phyloP scores from a whole-genome alignment of 768 basidiomycete genomes.

The Suillus cothurnatus region DNA sequence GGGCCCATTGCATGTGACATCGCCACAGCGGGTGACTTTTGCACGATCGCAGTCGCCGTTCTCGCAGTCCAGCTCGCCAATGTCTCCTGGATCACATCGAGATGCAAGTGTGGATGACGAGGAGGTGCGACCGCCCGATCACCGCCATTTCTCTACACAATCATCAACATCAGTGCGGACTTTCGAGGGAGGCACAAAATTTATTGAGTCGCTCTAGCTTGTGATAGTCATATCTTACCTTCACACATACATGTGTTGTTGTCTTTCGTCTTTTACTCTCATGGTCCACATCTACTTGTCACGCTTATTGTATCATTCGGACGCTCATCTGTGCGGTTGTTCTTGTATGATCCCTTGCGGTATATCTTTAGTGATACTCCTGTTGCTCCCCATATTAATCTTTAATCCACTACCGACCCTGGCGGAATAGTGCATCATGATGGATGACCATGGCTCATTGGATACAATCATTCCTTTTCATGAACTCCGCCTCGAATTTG shows the following conservation, averaged over 20 bases:
- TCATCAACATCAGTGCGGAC: slow-evolving; percentile 37
- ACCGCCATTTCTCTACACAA: slow-evolving; percentile 25
- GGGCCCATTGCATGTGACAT: slow-evolving; percentile 12
- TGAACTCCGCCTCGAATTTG: too few relatives aligned
- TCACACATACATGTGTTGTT: not conserved
- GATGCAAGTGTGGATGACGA: slow-evolving; percentile 17
- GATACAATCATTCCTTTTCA: not conserved
- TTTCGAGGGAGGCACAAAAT: slow-evolving; percentile 49
- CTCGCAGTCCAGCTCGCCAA: slow-evolving; percentile 13
- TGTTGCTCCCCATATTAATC: not conserved
- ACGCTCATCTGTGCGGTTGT: not conserved
- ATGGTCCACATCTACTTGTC: not conserved
- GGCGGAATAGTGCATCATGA: not conserved
- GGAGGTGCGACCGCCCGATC: slow-evolving; percentile 12
- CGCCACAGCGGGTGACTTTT: slow-evolving; percentile 12
- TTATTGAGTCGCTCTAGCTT: slow-evolving; percentile 44
- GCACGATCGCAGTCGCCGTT: slow-evolving; percentile 34
- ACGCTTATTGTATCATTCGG: not conserved
- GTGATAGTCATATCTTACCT: not conserved
- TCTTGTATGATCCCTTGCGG: not conserved
- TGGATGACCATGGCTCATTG: not conserved
- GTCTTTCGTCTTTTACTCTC: not conserved
- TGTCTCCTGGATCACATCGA: slow-evolving; percentile 25
- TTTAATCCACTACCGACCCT: not conserved
- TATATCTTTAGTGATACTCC: slow-evolving; percentile 2